These are phyloP conservation scores for Castanea crenata DNA, from an alignment of 306 rosid genomes.

Conservation along the genomic window DNA sequence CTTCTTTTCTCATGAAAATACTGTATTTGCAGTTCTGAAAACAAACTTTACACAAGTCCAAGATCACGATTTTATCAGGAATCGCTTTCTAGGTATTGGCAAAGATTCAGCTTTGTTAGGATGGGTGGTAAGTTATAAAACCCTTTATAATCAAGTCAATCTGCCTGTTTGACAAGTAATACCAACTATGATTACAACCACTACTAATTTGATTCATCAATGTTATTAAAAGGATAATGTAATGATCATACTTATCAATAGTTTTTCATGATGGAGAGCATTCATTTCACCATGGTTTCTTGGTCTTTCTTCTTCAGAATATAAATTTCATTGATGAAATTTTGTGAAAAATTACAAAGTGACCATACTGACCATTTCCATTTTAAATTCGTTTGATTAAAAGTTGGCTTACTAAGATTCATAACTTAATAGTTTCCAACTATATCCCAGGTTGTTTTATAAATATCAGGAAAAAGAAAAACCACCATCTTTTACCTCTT, in stretches of 20 bases:
- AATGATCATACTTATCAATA: background rate
- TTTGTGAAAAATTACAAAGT: background rate
- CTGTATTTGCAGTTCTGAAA: slow-evolving; percentile 16
- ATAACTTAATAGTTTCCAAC: no score
- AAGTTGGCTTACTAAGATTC: background rate
- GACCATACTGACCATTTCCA: background rate
- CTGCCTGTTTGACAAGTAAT: background rate
- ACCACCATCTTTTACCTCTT: no score
- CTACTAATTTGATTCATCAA: background rate
- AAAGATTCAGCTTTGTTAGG: slow-evolving; percentile 22
- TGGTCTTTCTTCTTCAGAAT: no score
- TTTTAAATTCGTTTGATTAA: no score
- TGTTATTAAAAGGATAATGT: background rate
- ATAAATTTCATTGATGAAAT: background rate
- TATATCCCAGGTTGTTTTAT: no score
- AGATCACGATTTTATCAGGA: slow-evolving; percentile 27
- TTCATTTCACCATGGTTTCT: no score
- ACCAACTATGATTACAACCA: no score
- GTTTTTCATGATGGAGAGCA: background rate
- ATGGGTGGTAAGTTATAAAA: slow-evolving; percentile 30
- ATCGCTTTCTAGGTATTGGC: slow-evolving; percentile 30
- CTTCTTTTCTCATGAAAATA: background rate
- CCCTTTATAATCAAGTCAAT: background rate
- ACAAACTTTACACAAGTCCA: slow-evolving; percentile 25
- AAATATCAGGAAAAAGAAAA: no score